Conservation (phyloP, 1,139 yeast species). For the Yamadazyma triangularis region DNA sequence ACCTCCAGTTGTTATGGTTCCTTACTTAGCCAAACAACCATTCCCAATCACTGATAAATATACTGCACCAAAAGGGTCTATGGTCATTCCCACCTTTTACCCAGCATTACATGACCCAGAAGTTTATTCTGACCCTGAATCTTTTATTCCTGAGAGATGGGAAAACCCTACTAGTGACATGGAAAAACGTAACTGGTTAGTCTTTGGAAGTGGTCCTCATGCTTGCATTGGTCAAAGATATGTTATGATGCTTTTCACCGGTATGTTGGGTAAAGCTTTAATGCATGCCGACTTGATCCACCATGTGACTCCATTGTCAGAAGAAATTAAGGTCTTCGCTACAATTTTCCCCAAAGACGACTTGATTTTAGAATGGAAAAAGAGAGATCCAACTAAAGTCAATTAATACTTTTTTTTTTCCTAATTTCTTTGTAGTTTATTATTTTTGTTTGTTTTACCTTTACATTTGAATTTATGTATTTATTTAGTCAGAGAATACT, state of each 20-base stretch:
- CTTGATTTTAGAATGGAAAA: conserved; percentile 69
- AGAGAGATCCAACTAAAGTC: conserved; percentile 46
- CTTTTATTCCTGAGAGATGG: conserved; percentile 96
- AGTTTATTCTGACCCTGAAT: conserved; percentile 90
- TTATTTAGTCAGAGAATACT: not conserved
- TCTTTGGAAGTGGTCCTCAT: conserved; percentile 96
- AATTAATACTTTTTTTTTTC: not conserved
- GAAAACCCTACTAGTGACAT: conserved; percentile 39
- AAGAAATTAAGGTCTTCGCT: conserved; percentile 92
- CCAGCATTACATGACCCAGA: conserved; percentile 97
- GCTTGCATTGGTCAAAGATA: conserved; percentile 93
- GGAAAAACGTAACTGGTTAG: conserved; percentile 88
- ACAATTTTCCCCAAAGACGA: conserved; percentile 98
- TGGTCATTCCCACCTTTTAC: conserved; percentile 92
- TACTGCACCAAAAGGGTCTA: conserved; percentile 93
- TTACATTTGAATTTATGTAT: not conserved
- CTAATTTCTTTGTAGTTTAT: not conserved
- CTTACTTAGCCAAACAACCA: conserved; percentile 81
- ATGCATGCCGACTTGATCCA: conserved; percentile 78
- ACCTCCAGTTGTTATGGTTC: conserved; percentile 98
- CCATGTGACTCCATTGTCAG: conserved; percentile 76
- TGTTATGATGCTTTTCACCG: conserved; percentile 85
- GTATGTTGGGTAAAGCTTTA: conserved; percentile 84
- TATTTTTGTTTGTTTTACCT: not conserved
- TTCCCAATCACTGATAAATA: conserved; percentile 81